Evolutionary conservation across 2,329 filamentous ascomycete species (phyloP).

Genomic region (Cytospora piceae): DNA sequence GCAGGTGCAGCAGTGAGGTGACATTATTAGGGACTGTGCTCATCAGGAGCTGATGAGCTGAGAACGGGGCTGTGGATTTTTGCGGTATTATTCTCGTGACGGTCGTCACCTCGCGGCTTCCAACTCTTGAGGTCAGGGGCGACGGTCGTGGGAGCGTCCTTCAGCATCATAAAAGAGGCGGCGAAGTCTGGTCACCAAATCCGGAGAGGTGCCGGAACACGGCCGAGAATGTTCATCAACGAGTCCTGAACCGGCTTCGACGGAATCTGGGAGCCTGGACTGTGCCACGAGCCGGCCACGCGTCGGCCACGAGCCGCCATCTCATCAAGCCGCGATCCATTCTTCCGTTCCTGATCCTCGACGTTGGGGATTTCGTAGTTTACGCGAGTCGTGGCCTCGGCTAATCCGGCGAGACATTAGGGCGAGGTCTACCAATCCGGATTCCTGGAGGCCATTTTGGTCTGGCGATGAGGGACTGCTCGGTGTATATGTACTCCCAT

Average conservation of each 20-base stretch:
- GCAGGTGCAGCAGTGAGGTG: conserved; percentile 1
- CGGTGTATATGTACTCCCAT: background rate
- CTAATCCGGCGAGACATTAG: background rate
- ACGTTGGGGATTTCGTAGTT: conserved; percentile 9
- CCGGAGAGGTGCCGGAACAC: conserved; percentile 13
- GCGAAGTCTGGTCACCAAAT: conserved; percentile 1
- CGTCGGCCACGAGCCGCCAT: conserved; percentile 21
- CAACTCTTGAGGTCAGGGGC: background rate
- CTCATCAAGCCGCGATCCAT: background rate
- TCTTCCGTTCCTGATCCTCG: conserved; percentile 12
- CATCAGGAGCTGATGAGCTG: background rate
- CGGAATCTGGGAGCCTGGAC: background rate
- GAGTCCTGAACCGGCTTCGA: background rate
- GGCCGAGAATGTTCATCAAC: background rate
- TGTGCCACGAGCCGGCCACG: conserved; percentile 4
- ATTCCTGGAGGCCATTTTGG: background rate
- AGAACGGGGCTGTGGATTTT: conserved; percentile 25
- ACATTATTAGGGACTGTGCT: background rate
- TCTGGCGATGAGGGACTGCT: background rate
- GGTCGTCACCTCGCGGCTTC: background rate
- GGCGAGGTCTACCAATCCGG: background rate
- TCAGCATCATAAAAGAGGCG: background rate
- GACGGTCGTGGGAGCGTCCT: background rate
- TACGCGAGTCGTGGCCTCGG: conserved; percentile 24
- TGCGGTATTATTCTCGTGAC: conserved; percentile 7